Base-by-base conservation (phyloP, 345 rosid species). In the Eucalyptus brandiana region DNA sequence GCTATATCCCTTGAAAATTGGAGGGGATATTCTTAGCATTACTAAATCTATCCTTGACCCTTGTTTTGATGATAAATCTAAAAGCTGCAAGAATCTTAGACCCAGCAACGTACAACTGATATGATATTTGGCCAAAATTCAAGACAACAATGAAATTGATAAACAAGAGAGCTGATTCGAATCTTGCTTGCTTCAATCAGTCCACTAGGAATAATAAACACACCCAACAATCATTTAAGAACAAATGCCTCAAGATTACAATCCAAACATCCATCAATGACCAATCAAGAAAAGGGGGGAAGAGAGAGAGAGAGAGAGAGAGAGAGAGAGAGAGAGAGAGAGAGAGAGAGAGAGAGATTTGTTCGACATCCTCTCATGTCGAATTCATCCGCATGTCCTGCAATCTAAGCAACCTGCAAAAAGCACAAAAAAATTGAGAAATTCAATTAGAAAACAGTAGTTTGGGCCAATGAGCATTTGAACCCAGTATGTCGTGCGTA, bases 311-410 rank as follows among this genome's bases (percentile, higher is more conserved):
- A 16, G 76, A 34, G 42, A 69, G 80, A 19, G 81, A 85, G 42
- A 69, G 80, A 34, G 81, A 17, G 80, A 18, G 80, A 34, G 42
- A 69, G 80, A 37, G 83, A 72, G 44, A 72, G 81, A 58, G 24
- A 69, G 80, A 69, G 81, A 17, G 80, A 32, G 80, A 69, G 44
- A 34, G 80, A 76, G 83, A 11, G 45, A 76, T 24, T 80, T 32
- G 80, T 76, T 89, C 92, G 95, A 92, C 95, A 95, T 93, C 95
- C 95, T 91, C 90, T 93, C 96, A 93, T 94, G 94, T 93, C 93
- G 92, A 90, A 89, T 89, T 90, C 92, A 54, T 88, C 91, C 86
- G 37, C 51, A 34, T 81, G 19, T 90, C 90, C 90, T 48, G 88
- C 19, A 67, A 88, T 90, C 91, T 89, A 80, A 76, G 86, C 89